Conservation (phyloP, 2,329 filamentous ascomycete species). For the Aspergillus fijiensis region DNA sequence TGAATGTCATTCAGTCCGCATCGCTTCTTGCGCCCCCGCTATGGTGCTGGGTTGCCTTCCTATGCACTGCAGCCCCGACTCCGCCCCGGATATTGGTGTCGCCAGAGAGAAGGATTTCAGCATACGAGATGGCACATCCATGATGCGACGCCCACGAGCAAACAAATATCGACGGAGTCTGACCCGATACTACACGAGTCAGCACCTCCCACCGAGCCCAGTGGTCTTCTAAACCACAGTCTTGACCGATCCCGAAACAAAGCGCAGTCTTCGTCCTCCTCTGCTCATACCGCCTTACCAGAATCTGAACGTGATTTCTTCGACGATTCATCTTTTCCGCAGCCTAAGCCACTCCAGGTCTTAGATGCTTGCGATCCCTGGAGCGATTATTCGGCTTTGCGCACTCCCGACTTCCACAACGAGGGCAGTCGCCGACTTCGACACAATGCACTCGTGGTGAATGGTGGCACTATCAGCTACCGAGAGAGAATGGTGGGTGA, state of each 20-base stretch:
- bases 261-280: neutral
- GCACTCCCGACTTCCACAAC: neutral
- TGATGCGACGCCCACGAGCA: constrained; percentile 16
- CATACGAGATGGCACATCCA: constrained; percentile 11
- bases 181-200: neutral
- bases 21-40: constrained; percentile 30
- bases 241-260: neutral
- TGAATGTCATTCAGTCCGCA: constrained; percentile 40
- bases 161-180: neutral
- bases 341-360: neutral
- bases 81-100: constrained; percentile 24
- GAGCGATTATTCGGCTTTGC: neutral
- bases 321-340: no score
- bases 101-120: constrained; percentile 13
- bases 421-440: neutral
- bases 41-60: constrained; percentile 28
- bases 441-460: neutral
- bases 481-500: neutral
- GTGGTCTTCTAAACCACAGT: neutral
- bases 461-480: neutral
- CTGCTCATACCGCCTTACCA: neutral
- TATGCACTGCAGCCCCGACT: constrained; percentile 19
- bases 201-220: neutral
- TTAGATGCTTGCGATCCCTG: neutral
- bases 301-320: neutral